Base-by-base conservation (phyloP, 1,139 yeast species). In the Hemisphaericaspora subhashii region DNA sequence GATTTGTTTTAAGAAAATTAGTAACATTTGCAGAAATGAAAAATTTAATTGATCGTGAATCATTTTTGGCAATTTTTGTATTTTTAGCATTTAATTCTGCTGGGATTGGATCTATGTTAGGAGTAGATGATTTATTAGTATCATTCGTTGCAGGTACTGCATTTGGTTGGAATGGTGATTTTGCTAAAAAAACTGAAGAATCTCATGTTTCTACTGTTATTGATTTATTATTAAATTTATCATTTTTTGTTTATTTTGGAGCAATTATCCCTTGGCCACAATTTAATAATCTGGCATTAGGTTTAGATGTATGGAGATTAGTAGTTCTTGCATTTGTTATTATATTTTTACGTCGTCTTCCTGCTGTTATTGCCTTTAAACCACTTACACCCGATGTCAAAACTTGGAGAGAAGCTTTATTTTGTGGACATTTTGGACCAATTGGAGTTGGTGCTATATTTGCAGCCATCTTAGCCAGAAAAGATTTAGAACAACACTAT, bases 371-470 rank as follows among this genome's bases (percentile, higher is more conserved):
- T 38, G 77, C 80, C 1, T 66, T 87, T 40, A 87, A 87, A 55
- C 88, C 90, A 0, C 58, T 90, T 12, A 84, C 87, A n/a, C 96
- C 98, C 0, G 98, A 90, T 60, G 79, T 92, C 32, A 81, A 87
- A 52, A 81, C 92, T 25, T 90, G 98, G 97, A 79, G 96, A 62
- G 98, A 92, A 57, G 97, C 97, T 0, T 57, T 92, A 6, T 89
- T 92, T 56, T 90, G 95, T 60, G 98, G 98, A 16, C 98, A 92
- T 66, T 92, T 92, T 60, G 98, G 98, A 33, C 98, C 98, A 8
- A 88, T 92, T 57, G 98, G 98, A 40, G 98, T 92, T 9, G 98
- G 98, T 47, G 98, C 98, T 1, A 78, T 92, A 15, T 92, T 87
- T 64, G 95, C 96, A 15, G 82, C 90, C 11, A 84, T 92, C 43